Evolutionary conservation across 352 stramenopile genomes (phyloP).

Genomic region (Phytophthora palmivora): DNA sequence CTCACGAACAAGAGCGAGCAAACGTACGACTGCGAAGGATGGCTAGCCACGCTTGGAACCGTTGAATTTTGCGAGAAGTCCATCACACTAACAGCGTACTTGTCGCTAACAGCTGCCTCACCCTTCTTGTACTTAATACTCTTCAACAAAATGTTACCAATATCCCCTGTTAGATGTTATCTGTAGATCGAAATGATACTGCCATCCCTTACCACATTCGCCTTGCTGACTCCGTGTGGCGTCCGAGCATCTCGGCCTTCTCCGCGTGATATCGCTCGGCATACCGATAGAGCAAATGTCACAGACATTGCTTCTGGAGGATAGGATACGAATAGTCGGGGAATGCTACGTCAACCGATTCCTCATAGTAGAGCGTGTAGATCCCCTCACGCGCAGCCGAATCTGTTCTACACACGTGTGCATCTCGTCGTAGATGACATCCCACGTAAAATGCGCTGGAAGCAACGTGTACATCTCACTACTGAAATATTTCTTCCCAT

Average conservation of each 20-base stretch:
- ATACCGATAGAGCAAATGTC: slow-evolving; percentile 10
- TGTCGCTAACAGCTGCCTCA: too few species aligned
- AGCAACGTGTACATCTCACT: slow-evolving; percentile 13
- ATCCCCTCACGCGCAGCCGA: neutral
- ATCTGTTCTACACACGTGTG: slow-evolving; percentile 12
- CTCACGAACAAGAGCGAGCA: too few species aligned
- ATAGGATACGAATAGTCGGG: slow-evolving; percentile 11
- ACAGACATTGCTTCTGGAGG: slow-evolving; percentile 2
- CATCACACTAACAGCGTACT: too few species aligned
- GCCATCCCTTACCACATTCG: slow-evolving; percentile 20
- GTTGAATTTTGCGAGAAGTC: too few species aligned
- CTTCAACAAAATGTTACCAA: too few species aligned
- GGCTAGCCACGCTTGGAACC: too few species aligned
- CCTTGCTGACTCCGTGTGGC: slow-evolving; percentile 4
- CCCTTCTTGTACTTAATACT: too few species aligned
- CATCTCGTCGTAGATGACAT: slow-evolving; percentile 22
- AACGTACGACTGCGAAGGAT: too few species aligned
- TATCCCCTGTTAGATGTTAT: too few species aligned
- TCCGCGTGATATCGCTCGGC: neutral
- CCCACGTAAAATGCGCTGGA: slow-evolving; percentile 24
- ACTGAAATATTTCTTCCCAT: slow-evolving; percentile 5
- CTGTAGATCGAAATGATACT: slow-evolving; percentile 18
- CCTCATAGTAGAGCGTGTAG: slow-evolving; percentile 8
- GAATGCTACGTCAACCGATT: slow-evolving; percentile 5
- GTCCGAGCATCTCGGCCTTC: slow-evolving; percentile 6